Evolutionary conservation across 2,329 filamentous ascomycete species (phyloP), one percentile per base, ranked within the genome.

Genomic region (Zelopaecilomyces penicillatus): DNA sequence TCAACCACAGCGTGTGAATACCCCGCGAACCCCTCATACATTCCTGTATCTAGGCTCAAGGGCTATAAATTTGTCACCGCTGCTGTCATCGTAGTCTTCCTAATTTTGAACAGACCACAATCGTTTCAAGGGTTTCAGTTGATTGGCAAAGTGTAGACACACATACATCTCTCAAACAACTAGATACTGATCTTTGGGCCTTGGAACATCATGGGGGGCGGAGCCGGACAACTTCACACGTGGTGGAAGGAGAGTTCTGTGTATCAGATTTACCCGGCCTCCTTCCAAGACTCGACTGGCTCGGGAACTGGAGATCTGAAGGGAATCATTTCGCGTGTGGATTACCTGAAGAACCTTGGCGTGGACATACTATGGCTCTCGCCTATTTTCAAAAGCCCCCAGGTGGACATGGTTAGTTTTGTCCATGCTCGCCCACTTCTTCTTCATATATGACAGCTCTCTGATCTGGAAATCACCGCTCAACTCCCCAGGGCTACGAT

Each of bases 231-330:
- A 42, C 50, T 50, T 6, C 57, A 58, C 30, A 56, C 58, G 11
- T 81, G 76, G 76, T 81, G 78, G 77, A 79, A 80, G 52, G 75
- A 80, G 57, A 71, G 68, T 41, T 68, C 73, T 7, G 74, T 80
- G 26, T 82, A 82, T 56, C 76, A 82, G 51, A 72, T 82, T 49
- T 82, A 80, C 56, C 75, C 76, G 3, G 71, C 77, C n/a, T 77
- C 73, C 28, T 81, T 80, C 64, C 71, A 76, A 50, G 76, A 80
- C 57, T 73, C 71, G 36, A 78, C 73, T 19, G 73, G 71, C 35
- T 70, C 75, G 45, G 76, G 76, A 5, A 60, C 71, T 39, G 76
- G 76, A 35, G 76, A 80, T 48, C 60, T 80, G n/a, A 69, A 68
- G 39, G 76, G 77, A 33, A 76, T 80, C 51, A 76, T 77, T 41